Percentiles rank a stretch among this genome's conserved stretches.
These are phyloP conservation scores for Pleurotus platypus DNA, from an alignment of 768 basidiomycete species.

Conservation along the genomic window DNA sequence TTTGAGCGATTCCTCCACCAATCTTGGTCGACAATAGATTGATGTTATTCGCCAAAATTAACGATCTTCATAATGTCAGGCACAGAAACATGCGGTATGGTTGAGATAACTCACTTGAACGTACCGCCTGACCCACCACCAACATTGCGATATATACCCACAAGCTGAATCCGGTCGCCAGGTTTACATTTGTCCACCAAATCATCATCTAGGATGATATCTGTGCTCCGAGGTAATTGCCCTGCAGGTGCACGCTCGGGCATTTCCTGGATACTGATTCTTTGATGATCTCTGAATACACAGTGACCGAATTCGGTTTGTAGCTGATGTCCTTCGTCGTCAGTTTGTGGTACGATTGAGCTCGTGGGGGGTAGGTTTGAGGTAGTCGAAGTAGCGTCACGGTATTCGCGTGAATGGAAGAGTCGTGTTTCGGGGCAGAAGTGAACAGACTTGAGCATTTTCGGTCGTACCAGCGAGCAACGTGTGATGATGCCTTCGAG, in stretches of 20 bases:
- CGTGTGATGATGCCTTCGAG: slow-evolving; percentile 97
- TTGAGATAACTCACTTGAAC: slow-evolving; percentile 72
- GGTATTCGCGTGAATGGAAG: slow-evolving; percentile 88
- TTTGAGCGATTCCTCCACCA: slow-evolving; percentile 93
- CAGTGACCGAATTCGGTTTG: slow-evolving; percentile 92
- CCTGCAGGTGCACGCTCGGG: slow-evolving; percentile 98
- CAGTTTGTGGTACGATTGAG: slow-evolving; percentile 84
- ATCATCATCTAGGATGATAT: slow-evolving; percentile 95
- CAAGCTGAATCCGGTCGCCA: slow-evolving; percentile 94
- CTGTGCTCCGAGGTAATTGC: slow-evolving; percentile 92
- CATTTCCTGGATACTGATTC: slow-evolving; percentile 99
- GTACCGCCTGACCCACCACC: slow-evolving; percentile 88
- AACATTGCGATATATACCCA: slow-evolving; percentile 91
- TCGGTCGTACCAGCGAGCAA: slow-evolving; percentile 96
- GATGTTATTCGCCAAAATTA: slow-evolving; percentile 93
- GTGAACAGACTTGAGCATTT: slow-evolving; percentile 96
- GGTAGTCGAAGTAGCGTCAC: slow-evolving; percentile 86
- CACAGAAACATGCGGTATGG: slow-evolving; percentile 5
- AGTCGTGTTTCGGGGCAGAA: slow-evolving; percentile 85
- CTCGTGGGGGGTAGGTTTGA: slow-evolving; percentile 85
- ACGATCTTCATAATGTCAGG: slow-evolving; percentile 53
- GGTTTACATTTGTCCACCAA: slow-evolving; percentile 97
- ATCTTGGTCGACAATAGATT: slow-evolving; percentile 92
- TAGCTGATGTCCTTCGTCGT: slow-evolving; percentile 83
- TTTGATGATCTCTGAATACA: slow-evolving; percentile 93